Evolutionary conservation across 495 filamentous ascomycete species (phyloP), one percentile per base, ranked within the genome.

Genomic region (Peziza echinospora): DNA sequence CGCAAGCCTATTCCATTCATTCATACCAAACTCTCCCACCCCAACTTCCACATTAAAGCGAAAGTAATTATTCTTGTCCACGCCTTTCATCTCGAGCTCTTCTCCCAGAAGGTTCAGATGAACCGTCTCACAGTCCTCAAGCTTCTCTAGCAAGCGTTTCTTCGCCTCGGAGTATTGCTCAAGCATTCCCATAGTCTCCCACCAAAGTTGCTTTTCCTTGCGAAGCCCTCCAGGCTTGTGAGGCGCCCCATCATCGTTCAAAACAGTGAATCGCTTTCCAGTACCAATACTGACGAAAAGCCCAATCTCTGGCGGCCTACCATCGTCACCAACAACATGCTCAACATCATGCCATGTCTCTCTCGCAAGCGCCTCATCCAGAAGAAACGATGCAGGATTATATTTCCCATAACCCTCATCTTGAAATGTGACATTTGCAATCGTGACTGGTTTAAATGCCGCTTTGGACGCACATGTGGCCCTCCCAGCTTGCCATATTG

Each of bases 21-120:
- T 97, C 84, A 97, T 93, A 39, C 83, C 86, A 61, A 93, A 94
- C 58, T 97, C 91, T 25, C 87, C 84, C 19, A 96, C 85, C 0
- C 87, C 89, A 5, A 89, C 77, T 58, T 96, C 87, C 24, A 94
- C 89, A 51, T 97, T 96, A n/a, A 93, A 67, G 17, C 89, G 79
- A 61, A 82, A 86, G 67, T 96, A 97, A 59, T 92, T 85, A 49
- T 93, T 84, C 45, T 76, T 72, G 54, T 75, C 83, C 47, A 96
- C 82, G 21, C 80, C 73, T 17, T 81, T 77, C 59, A 78, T 77
- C 21, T 73, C 65, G 24, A 97, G 66, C 45, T 81, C 73, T 26
- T 84, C 80, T 42, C 60, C 62, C 39, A 80, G 67, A 80, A 97
- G 89, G 46, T 73, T 67, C 53, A 77, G 74, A 59, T 97, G 91